Conservation (phyloP, 148 eudicot genomes). For the Camellia granthamiana region DNA sequence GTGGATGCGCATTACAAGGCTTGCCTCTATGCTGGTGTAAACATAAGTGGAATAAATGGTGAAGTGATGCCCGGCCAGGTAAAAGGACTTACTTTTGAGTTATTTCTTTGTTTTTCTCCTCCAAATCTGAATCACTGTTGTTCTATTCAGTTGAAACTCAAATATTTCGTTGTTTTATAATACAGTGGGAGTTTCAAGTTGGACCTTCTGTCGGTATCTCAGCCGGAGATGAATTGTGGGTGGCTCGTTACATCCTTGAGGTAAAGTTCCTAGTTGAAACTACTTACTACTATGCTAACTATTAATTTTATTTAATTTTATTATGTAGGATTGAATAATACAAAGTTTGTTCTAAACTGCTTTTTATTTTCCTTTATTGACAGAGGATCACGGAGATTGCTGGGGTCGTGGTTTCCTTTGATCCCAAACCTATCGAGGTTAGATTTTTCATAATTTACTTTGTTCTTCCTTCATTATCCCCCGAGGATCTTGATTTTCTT, state of each 20-base stretch:
- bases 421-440: conserved; percentile 56
- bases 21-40: conserved; percentile 59
- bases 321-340: neutral
- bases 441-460: neutral
- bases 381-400: conserved; percentile 63
- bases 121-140: neutral
- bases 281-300: neutral
- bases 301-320: too few species aligned
- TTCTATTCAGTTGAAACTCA: neutral
- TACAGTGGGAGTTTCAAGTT: conserved; percentile 62
- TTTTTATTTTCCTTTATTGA: neutral
- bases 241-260: conserved; percentile 54
- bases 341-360: neutral
- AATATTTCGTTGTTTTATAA: neutral
- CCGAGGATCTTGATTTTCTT: neutral
- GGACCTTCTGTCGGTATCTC: conserved; percentile 58
- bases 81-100: neutral
- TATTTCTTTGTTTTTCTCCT: neutral
- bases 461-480: neutral
- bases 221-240: conserved; percentile 52
- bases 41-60: conserved; percentile 62
- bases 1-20: conserved; percentile 70
- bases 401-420: conserved; percentile 49
- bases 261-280: conserved; percentile 13
- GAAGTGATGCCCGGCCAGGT: conserved; percentile 83